A percentile compares a stretch with the other conserved stretches of the same genome.
These are phyloP conservation scores for Dothideomycetidae sp. DNA, from an alignment of 2,329 filamentous ascomycete genomes.

Conservation along the genomic window DNA sequence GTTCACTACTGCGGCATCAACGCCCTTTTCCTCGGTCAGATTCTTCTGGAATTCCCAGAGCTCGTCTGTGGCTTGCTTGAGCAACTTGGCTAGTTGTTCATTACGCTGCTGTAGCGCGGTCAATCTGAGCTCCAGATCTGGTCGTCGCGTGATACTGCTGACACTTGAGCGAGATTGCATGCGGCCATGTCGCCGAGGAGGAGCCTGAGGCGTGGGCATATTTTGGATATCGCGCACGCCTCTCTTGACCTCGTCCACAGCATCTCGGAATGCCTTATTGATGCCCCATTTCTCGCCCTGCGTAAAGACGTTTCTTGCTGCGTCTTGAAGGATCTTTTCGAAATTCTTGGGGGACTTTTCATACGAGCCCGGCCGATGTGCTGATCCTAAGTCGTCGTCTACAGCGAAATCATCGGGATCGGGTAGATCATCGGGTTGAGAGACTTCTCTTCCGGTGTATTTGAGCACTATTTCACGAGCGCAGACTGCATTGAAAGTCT, in stretches of 20 bases:
- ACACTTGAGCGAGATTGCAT: constrained; percentile 1
- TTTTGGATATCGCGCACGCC: constrained; percentile 56
- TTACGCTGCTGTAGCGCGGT: constrained; percentile 50
- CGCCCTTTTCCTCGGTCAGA: constrained; percentile 24
- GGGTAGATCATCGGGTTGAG: constrained; percentile 2
- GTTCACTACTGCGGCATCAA: constrained; percentile 24
- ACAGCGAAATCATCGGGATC: constrained; percentile 8
- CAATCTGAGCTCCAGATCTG: constrained; percentile 19
- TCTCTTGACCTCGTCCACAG: constrained; percentile 63
- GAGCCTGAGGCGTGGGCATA: constrained; percentile 19
- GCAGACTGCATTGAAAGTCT: constrained; percentile 48
- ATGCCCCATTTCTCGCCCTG: constrained; percentile 63
- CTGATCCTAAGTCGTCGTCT: constrained; percentile 4
- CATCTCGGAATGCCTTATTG: constrained; percentile 67
- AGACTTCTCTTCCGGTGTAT: constrained; percentile 40
- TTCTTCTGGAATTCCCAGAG: constrained; percentile 47
- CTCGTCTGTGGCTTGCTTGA: constrained; percentile 50
- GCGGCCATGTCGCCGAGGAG: constrained; percentile 18
- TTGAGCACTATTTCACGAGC: constrained; percentile 54
- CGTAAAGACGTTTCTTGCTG: constrained; percentile 60
- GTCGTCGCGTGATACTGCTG: constrained; percentile 16
- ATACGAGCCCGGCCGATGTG: constrained; percentile 12
- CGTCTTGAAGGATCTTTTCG: constrained; percentile 60
- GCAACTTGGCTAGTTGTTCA: constrained; percentile 49
- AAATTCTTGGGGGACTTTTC: constrained; percentile 37